Base-by-base conservation (phyloP, 2,329 filamentous ascomycete species). In the Fusarium oxysporum region DNA sequence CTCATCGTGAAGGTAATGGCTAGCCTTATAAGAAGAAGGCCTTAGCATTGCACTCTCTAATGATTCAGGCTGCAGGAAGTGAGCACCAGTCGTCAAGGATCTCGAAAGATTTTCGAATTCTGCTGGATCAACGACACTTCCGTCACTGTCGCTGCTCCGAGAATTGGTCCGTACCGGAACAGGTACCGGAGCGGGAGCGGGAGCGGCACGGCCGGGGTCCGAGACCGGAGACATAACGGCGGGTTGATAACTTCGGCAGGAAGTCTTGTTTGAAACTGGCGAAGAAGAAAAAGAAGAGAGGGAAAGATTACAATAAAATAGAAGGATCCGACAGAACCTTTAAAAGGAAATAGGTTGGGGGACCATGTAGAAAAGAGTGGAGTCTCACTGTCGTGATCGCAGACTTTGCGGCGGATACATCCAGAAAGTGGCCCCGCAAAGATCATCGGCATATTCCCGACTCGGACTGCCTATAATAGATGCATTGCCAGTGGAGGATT, bases 1-100 rank as follows among this genome's bases (percentile, higher is more conserved):
- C 37, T 70, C 72, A 17, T 70, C 65, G 6, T 62, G 50, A 51
- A 51, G 68, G 65, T 65, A 50, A 76, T 73, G 64, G 58, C 61
- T 68, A 56, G 72, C 65, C 63, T 73, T 76, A 32, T 70, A 71
- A 28, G 45, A 62, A 8, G 62, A 58, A 17, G 76, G 71, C 35
- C 81, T 76, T 6, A 86, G 78, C 78, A 86, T 81, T 54, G 82
- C 79, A 59, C 81, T 79, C 66, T 84, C 82, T 44, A 80, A 68
- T 6, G 82, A 73, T 69, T 85, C 85, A 14, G 85, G 83, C 62
- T 85, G 83, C 14, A 86, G 78, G 25, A 83, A 78, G 28, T 82
- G 79, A 10, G 78, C 81, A 6, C 77, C 77, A 1, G 81, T 81
- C 19, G 82, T 84, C 54, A 84, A 68, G 6, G 85, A 85, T 32